A percentile compares a stretch with the other conserved stretches of the same genome.
phyloP scores from a whole-genome alignment of 2,329 filamentous ascomycete genomes.

The Helotiales sp. region DNA sequence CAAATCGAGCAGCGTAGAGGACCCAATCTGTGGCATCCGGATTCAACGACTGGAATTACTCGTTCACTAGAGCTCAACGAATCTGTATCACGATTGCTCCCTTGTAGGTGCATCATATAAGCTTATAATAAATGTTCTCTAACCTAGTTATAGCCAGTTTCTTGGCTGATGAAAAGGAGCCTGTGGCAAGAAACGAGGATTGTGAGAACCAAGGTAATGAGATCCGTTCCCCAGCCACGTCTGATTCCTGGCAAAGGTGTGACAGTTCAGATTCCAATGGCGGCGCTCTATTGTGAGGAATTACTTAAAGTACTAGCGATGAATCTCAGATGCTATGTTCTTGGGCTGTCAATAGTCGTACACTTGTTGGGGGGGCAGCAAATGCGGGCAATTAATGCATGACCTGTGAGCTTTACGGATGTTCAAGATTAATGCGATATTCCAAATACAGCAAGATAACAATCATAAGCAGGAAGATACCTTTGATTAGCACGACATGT shows the following conservation, averaged over 20 bases:
- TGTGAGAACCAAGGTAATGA: background rate
- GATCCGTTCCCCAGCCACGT: no score
- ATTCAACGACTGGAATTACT: conserved; percentile 38
- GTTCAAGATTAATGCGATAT: background rate
- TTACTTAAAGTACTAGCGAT: background rate
- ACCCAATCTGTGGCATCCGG: conserved; percentile 34
- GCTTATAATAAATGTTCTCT: background rate
- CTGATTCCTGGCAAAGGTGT: background rate
- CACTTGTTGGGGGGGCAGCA: background rate
- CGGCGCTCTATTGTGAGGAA: background rate
- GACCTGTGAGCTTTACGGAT: background rate
- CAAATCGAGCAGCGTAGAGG: no score
- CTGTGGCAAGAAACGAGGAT: background rate
- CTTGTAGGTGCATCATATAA: background rate
- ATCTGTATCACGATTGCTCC: background rate
- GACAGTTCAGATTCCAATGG: background rate
- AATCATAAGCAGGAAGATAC: background rate
- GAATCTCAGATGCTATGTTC: background rate
- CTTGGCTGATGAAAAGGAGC: background rate
- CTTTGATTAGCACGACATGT: background rate
- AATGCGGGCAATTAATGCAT: background rate
- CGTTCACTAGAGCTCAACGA: background rate
- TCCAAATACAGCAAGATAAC: background rate
- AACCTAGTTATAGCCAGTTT: background rate
- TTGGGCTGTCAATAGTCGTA: background rate